Evolutionary conservation across 768 basidiomycete genomes (phyloP), one percentile per base, ranked within the genome.

Genomic region (Peribolospora baueri): DNA sequence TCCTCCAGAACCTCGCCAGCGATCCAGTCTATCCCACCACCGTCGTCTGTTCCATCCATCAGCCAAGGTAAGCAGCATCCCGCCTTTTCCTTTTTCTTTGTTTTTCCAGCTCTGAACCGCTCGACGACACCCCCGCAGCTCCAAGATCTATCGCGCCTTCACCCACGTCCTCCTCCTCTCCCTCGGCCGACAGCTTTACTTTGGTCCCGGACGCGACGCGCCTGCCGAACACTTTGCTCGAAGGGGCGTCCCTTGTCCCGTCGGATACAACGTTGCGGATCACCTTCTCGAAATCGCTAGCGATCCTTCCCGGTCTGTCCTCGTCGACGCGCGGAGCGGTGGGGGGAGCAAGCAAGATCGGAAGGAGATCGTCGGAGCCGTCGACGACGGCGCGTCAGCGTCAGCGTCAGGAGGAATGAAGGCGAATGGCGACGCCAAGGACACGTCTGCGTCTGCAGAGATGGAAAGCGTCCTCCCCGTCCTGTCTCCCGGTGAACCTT

Each of bases 251-350:
- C 68, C 74, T 7, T 85, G 79, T 62, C 80, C 76, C 6, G 72
- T 77, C 51, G 86, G 84, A 0, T 88, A 90, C 69, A 93, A 93
- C 61, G 75, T 90, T 13, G 87, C 90, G 0, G 90, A 95, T 65
- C 84, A 90, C 62, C 74, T 93, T 8, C 72, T 95, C 25, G 88
- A 93, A 60, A 74, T 95, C 52, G 87, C 87, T 1, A 80, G 77
- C 61, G 76, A 77, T 51, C 73, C 77, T 0, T 74, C 76, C 10
- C 36, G 42, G 36, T 7, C 25, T 25, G 25, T 25, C 25, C 25
- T 25, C 25, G 25, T 25, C 25, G 25, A 25, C 25, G 25, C 25
- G 25, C 25, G 25, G 25, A 25, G 25, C 25, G 25, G 25, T 25
- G 25, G 25, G 25, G 25, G 25, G 25, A 25, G 25, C 25, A 1